Base-by-base conservation (phyloP, 2,329 filamentous ascomycete genomes). In the Ceratocystis alfenasii region DNA sequence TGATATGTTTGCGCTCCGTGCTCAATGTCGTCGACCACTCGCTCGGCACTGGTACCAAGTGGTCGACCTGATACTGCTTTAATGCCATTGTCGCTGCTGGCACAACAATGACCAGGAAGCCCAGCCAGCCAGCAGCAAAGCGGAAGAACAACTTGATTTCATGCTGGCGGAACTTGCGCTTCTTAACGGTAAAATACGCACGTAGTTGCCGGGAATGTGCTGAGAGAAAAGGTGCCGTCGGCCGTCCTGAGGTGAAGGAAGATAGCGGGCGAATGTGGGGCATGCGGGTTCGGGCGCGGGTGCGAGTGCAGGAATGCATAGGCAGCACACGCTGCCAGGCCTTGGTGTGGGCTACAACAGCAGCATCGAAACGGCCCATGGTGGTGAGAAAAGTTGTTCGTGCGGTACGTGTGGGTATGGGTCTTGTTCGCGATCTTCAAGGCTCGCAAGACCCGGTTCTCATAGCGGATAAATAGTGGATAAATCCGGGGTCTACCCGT, bases 181-280 rank as follows among this genome's bases (percentile, higher is more conserved):
- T 84, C 73, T 91, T 87, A 0, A 89, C 95, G n/a, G 88, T 90
- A 68, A 95, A 82, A 68, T 89, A 83, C 7, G 83, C 82, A 46
- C 87, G 78, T 55, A 83, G 78, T 62, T 82, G 80, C 62, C 79
- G 73, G 53, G 75, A 70, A 22, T 76, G 80, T 1, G 78, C 75
- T 44, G 75, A 77, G 72, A 81, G 80, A 72, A 80, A 86, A 65
- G 78, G 81, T n/a, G 75, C 76, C 72, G 76, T 80, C 65, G 74
- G 82, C 66, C 76, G 77, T 68, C 67, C 74, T 70, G 70, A 72
- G 71, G 68, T 77, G 44, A 46, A 33, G 30, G 80, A 76, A 6
- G 82, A 77, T 68, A 82, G 79, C 69, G 84, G 81, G 62, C 88
- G 82, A 44, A 83, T 69, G 59, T 73, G 74, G 61, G 62, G 12